A percentile compares a stretch with the other conserved stretches of the same genome.
Conservation (phyloP, 2,329 filamentous ascomycete genomes). For the Fusarium sp. region DNA sequence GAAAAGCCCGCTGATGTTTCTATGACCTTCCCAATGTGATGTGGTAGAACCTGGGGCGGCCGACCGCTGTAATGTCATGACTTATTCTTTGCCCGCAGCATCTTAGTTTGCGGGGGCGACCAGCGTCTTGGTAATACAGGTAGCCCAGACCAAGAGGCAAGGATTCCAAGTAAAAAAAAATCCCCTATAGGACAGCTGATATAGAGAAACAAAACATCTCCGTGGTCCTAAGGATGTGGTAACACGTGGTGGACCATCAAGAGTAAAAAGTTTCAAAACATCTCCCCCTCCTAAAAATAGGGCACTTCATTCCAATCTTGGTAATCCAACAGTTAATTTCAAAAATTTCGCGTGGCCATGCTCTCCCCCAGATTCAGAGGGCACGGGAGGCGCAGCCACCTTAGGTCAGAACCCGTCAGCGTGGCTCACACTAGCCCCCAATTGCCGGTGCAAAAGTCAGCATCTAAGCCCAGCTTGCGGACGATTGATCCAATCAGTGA, state of each 20-base stretch:
- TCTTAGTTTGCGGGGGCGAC: background rate
- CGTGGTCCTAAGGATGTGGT: background rate
- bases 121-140: background rate
- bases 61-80: background rate
- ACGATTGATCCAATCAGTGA: background rate
- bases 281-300: conserved; percentile 9
- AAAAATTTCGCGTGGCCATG: background rate
- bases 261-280: background rate
- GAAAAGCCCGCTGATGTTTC: background rate
- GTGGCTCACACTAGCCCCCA: too few species aligned
- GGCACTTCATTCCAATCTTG: background rate
- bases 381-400: conserved; percentile 22
- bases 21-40: background rate
- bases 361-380: background rate
- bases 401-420: too few species aligned
- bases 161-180: background rate
- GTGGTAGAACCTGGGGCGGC: background rate
- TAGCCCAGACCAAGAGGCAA: background rate
- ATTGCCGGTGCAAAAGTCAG: conserved; percentile 26
- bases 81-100: background rate
- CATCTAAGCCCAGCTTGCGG: conserved; percentile 21
- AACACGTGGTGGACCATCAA: conserved; percentile 3
- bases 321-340: conserved; percentile 15
- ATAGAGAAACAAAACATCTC: background rate
- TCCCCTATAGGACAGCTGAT: background rate